Percentiles rank a stretch among this genome's conserved stretches.
phyloP scores from a whole-genome alignment of 2,329 filamentous ascomycete genomes.

The Ophiostoma tasmaniense region DNA sequence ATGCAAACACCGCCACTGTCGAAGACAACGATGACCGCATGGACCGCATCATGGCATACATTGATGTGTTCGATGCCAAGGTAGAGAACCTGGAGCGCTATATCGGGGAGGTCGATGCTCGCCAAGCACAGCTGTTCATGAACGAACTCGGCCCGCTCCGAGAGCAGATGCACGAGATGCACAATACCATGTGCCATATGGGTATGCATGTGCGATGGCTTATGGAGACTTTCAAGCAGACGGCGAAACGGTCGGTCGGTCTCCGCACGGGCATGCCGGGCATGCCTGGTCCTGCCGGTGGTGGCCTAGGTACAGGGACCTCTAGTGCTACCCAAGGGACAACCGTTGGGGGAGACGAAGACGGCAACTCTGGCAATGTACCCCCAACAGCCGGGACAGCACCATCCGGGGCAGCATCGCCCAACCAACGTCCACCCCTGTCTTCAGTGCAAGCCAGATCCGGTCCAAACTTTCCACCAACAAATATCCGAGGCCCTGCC shows the following conservation, averaged over 20 bases:
- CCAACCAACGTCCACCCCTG: not conserved
- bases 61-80: slow-evolving; percentile 45
- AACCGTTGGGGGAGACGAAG: not conserved
- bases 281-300: not conserved
- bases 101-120: slow-evolving; percentile 49
- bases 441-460: not conserved
- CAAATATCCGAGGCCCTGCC: not conserved
- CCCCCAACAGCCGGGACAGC: not conserved
- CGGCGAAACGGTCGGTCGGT: slow-evolving; percentile 15
- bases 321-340: not conserved
- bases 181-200: slow-evolving; percentile 48
- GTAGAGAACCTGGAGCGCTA: slow-evolving; percentile 50
- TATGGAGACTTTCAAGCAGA: slow-evolving; percentile 30
- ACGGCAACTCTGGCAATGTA: not conserved
- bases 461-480: not conserved
- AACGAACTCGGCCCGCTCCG: slow-evolving; percentile 55
- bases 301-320: not conserved
- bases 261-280: slow-evolving; percentile 4
- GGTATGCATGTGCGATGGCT: slow-evolving; percentile 53
- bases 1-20: not conserved
- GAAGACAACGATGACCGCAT: slow-evolving; percentile 24
- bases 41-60: slow-evolving; percentile 37
- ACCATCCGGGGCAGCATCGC: not conserved
- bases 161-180: slow-evolving; percentile 53
- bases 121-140: slow-evolving; percentile 52